These are phyloP conservation scores for Lumnitzera littorea DNA, from an alignment of 345 rosid species.

Conservation along the genomic window DNA sequence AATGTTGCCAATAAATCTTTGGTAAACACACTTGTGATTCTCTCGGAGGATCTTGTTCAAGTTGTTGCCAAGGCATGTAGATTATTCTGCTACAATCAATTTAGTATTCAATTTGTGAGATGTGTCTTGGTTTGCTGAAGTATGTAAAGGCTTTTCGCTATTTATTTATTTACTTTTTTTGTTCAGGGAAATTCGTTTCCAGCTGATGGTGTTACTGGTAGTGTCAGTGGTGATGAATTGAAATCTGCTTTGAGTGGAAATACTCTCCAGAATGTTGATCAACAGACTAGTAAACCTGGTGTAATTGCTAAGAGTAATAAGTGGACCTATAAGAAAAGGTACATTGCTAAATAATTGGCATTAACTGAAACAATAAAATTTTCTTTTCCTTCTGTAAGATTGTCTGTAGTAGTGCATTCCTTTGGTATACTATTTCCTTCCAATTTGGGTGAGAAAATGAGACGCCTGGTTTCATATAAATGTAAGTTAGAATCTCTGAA, in stretches of 20 bases:
- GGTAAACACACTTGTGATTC: conserved; percentile 65
- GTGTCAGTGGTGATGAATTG: conserved; percentile 26
- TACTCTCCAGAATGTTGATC: conserved; percentile 15
- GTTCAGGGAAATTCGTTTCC: conserved; percentile 59
- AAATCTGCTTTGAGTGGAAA: conserved; percentile 30
- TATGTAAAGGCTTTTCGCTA: conserved; percentile 2
- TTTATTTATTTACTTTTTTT: not conserved
- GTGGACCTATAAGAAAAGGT: conserved; percentile 40
- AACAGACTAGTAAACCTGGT: conserved; percentile 12
- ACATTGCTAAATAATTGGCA: conserved; percentile 5
- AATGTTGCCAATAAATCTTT: conserved; percentile 46
- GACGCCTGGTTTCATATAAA: too few relatives aligned
- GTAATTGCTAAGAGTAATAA: conserved; percentile 19
- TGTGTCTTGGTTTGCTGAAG: not conserved
- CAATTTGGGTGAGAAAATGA: too few relatives aligned
- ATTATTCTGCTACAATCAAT: not conserved
- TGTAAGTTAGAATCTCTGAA: too few relatives aligned
- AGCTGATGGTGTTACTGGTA: conserved; percentile 32
- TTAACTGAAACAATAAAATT: not conserved
- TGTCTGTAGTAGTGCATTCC: not conserved
- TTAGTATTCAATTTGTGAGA: not conserved
- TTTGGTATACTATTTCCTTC: not conserved
- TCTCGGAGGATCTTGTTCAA: conserved; percentile 67
- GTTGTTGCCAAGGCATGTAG: conserved; percentile 63
- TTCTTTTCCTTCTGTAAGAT: not conserved